Percentiles rank a stretch among this genome's conserved stretches.
These are phyloP conservation scores for Sedum album DNA, from an alignment of 164 flowering plant species.

Conservation along the genomic window DNA sequence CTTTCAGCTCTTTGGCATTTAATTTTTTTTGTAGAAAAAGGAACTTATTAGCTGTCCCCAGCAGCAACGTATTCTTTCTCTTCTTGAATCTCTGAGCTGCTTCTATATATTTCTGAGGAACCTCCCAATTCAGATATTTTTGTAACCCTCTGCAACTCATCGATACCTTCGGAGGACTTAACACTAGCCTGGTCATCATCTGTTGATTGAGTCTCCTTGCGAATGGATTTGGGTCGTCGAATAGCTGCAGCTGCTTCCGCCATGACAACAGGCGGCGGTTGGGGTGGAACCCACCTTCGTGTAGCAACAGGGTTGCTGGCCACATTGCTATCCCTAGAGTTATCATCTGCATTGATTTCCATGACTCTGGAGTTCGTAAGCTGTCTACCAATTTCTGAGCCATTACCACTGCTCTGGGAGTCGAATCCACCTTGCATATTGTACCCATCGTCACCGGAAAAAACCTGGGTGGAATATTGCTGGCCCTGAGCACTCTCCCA, in stretches of 20 bases:
- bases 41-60: conserved; percentile 10
- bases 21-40: no score
- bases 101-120: conserved; percentile 24
- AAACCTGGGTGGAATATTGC: conserved; percentile 25
- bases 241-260: conserved; percentile 93
- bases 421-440: conserved; percentile 23
- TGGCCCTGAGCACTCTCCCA: conserved; percentile 59
- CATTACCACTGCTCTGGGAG: conserved; percentile 35
- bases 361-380: conserved; percentile 46
- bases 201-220: conserved; percentile 25
- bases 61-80: conserved; percentile 12
- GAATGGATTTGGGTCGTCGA: conserved; percentile 54
- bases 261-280: conserved; percentile 79
- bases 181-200: conserved; percentile 29
- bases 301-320: conserved; percentile 29
- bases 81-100: conserved; percentile 32
- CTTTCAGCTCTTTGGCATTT: no score
- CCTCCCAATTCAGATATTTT: conserved; percentile 59
- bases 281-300: conserved; percentile 90
- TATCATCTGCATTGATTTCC: conserved; percentile 49
- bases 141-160: conserved; percentile 57
- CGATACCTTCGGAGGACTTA: conserved; percentile 25
- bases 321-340: conserved; percentile 17
- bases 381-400: conserved; percentile 55
- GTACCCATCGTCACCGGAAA: conserved; percentile 21